A percentile compares a stretch with the other conserved stretches of the same genome.
phyloP scores from a whole-genome alignment of 257 asterid genomes.

The Echites panduratus region DNA sequence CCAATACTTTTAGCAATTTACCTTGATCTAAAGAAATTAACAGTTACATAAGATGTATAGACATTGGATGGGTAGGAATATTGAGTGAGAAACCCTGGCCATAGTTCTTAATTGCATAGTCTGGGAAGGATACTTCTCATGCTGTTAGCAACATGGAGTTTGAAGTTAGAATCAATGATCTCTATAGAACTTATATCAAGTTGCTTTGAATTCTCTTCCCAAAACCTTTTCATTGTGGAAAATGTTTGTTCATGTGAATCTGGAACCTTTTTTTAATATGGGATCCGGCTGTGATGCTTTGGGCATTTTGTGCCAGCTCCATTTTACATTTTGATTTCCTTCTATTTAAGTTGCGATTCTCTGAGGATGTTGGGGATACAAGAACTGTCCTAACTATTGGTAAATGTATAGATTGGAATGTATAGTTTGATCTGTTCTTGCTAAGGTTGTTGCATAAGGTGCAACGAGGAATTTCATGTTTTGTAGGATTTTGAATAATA shows the following conservation, averaged over 20 bases:
- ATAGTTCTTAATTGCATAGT: not conserved
- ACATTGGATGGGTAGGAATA: not conserved
- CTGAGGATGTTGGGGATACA: no score
- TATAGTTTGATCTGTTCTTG: not conserved
- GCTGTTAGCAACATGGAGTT: not conserved
- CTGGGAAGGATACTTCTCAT: not conserved
- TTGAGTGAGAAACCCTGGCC: not conserved
- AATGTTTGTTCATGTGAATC: not conserved
- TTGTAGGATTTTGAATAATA: not conserved
- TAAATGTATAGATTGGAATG: not conserved
- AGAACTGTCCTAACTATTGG: not conserved
- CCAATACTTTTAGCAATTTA: not conserved
- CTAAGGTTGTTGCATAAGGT: not conserved
- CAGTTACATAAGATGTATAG: not conserved
- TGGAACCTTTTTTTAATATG: not conserved
- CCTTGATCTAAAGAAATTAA: not conserved
- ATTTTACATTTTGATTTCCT: not conserved
- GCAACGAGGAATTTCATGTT: not conserved
- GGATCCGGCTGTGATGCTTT: not conserved
- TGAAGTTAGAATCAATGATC: constrained; percentile 1
- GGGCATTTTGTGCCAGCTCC: not conserved
- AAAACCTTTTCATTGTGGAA: not conserved
- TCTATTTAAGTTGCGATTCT: not conserved
- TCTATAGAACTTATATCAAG: not conserved
- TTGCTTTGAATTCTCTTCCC: not conserved